Evolutionary conservation across 208 protist genomes (phyloP).

Genomic region (Trypanosoma brucei): DNA sequence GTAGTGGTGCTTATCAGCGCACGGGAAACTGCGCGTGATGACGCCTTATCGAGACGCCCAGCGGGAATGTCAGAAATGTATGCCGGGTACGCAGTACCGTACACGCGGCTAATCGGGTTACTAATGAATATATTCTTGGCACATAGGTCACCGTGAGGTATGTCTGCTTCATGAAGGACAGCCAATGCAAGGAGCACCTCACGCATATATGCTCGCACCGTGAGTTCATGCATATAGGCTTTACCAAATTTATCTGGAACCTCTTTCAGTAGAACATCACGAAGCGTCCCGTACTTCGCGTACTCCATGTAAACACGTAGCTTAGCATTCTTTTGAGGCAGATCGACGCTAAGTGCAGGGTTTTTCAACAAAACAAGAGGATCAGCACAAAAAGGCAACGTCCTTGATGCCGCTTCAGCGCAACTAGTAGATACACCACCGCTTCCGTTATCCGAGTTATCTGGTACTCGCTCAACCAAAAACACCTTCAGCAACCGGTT

Average conservation of each 20-base stretch:
- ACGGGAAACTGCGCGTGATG: constrained; percentile 26
- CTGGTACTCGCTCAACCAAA: constrained; percentile 46
- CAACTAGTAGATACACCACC: background rate
- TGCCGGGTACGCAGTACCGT: constrained; percentile 61
- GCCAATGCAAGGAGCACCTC: constrained; percentile 77
- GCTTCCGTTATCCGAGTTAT: constrained; percentile 1
- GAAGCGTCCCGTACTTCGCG: constrained; percentile 55
- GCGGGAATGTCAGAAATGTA: constrained; percentile 73
- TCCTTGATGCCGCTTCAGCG: background rate
- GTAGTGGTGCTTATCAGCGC: constrained; percentile 33
- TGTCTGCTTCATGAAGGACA: constrained; percentile 65
- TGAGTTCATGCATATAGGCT: constrained; percentile 67
- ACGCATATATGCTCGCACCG: constrained; percentile 59
- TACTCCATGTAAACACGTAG: constrained; percentile 74
- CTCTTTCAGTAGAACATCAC: constrained; percentile 36
- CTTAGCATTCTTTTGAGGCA: constrained; percentile 2
- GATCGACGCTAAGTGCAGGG: background rate
- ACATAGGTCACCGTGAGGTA: constrained; percentile 72
- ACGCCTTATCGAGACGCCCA: constrained; percentile 34
- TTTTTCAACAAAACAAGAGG: background rate
- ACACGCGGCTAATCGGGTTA: constrained; percentile 40
- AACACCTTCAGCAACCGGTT: constrained; percentile 46
- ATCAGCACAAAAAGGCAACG: background rate
- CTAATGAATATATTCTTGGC: constrained; percentile 60
- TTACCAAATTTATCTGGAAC: constrained; percentile 47